phyloP scores from a whole-genome alignment of 768 basidiomycete species.

The Hydnomerulius pinastri region DNA sequence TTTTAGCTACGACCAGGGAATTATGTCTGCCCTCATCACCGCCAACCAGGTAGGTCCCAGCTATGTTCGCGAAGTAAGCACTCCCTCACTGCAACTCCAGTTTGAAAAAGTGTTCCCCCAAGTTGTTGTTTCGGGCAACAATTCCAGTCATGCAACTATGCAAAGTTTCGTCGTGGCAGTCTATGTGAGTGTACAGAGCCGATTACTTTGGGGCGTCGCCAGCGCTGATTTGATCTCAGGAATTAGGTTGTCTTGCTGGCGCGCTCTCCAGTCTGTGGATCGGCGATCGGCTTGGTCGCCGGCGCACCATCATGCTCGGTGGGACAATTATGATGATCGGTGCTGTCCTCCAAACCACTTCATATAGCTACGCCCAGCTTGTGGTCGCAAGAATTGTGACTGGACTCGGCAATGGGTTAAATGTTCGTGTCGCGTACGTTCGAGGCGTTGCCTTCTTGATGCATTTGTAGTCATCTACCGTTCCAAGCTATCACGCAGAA shows the following conservation, averaged over 20 bases:
- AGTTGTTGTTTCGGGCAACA: constrained; percentile 45
- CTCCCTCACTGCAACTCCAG: too few relatives aligned
- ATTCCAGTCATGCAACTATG: constrained; percentile 49
- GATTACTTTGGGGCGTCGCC: neutral
- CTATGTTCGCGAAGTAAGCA: too few relatives aligned
- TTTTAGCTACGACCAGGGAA: too few relatives aligned
- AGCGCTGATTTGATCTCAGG: constrained; percentile 34
- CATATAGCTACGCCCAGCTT: constrained; percentile 60
- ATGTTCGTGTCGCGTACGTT: constrained; percentile 36
- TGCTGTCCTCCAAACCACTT: constrained; percentile 58
- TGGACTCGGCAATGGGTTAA: constrained; percentile 67
- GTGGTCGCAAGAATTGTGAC: constrained; percentile 62
- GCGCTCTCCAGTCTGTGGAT: constrained; percentile 64
- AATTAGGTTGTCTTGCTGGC: constrained; percentile 65
- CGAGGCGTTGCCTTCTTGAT: neutral
- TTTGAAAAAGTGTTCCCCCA: constrained; percentile 63
- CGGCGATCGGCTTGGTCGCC: constrained; percentile 59
- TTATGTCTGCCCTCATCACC: too few relatives aligned
- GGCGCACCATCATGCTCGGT: constrained; percentile 58
- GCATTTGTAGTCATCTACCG: constrained; percentile 56
- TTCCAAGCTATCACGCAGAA: constrained; percentile 67
- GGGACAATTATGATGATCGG: constrained; percentile 63
- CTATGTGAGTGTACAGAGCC: constrained; percentile 47
- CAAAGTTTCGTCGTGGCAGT: constrained; percentile 63
- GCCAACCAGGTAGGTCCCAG: too few relatives aligned